Evolutionary conservation across 108 stramenopile species (phyloP), one percentile per base, ranked within the genome.

Genomic region (Pseudonitzschia pungens): DNA sequence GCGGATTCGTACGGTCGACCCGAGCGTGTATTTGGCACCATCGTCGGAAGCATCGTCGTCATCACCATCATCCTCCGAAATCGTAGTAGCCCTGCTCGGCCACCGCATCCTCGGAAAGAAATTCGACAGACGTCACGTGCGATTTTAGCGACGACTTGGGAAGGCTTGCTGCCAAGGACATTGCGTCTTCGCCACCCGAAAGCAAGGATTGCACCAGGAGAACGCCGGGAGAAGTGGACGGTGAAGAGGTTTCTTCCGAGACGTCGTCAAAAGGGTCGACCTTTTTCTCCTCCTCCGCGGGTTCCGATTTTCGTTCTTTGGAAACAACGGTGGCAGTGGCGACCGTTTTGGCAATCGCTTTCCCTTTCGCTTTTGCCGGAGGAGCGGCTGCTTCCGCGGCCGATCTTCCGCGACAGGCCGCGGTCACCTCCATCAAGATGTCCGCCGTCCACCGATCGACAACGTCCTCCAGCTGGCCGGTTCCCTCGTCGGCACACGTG

Each of bases 401-500:
- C 15, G 65, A 0, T 50, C 9, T 55, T 18, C 80, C 84, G 40
- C 57, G 79, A 65, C 91, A 87, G 12, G 74, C 85, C 1, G 70
- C 55, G 0, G 73, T 79, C 31, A 90, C 76, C n/a, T 81, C 80
- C 16, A 65, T 58, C 29, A 90, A 68, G 15, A 94, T 66, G 21
- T 44, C 66, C 21, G 22, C 58, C 11, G 54, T 68, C 94, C 93
- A 97, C 5, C 85, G 88, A 57, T 97, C 94, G 26, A 97, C 97
- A 12, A 84, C 83, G 15, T 89, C 85, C 60, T 96, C 94, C 57
- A 97, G 75, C 29, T 62, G 60, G 1, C 94, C 94, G 8, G 87
- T 90, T 2, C 84, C 95, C 81, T 97, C 97, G 78, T 97, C 97
- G 10, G 95, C 95, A 63, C 79, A 88, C 16, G 75, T 88, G 21